Base-by-base conservation (phyloP, 495 filamentous ascomycete species). In the Margaritispora aquatica region DNA sequence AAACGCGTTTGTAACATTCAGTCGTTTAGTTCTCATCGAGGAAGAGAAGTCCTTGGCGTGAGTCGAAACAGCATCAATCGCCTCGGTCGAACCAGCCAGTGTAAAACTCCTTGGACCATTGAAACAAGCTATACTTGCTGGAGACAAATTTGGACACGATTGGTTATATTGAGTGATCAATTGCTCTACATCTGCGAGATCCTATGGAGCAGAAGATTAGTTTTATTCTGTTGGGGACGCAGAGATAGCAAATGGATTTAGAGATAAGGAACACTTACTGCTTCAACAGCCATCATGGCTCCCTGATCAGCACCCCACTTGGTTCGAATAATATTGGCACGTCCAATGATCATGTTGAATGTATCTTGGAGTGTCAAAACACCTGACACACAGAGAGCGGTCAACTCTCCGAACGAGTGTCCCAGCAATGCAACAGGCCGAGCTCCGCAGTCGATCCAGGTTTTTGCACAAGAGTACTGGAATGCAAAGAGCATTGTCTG, bases 381-480 rank as follows among this genome's bases (percentile, higher is more conserved):
- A 0, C 70, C 73, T 15, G 74, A 64, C 3, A 84, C 64, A 21
- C 64, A 71, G 0, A 84, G 52, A 0, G 78, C 80, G 5, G 77
- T 77, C 0, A 84, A 65, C 60, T 84, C 68, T 1, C 82, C 82
- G 58, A 85, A 77, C 52, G 75, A 79, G 57, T 84, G 82, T 0
- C 81, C 82, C 20, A 85, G 50, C 0, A 82, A 31, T 0, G 64
- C 54, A 1, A 57, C 63, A 0, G 74, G 64, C 17, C 68, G 22
- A 2, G 83, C 56, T 0, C 81, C 79, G 15, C 63, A 72, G 22
- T 78, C 77, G 0, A 84, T 69, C 81, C 82, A 85, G 7, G 63
- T 50, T 54, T 60, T 71, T 0, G 82, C 80, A 47, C 65, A 69
- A 0, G 81, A 61, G 57, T 80, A 81, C 44, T 84, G 82, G 2